Percentiles rank a stretch among this genome's conserved stretches.
Evolutionary conservation across 2,329 filamentous ascomycete species (phyloP).

Genomic region (Trichocomaceae sp.): DNA sequence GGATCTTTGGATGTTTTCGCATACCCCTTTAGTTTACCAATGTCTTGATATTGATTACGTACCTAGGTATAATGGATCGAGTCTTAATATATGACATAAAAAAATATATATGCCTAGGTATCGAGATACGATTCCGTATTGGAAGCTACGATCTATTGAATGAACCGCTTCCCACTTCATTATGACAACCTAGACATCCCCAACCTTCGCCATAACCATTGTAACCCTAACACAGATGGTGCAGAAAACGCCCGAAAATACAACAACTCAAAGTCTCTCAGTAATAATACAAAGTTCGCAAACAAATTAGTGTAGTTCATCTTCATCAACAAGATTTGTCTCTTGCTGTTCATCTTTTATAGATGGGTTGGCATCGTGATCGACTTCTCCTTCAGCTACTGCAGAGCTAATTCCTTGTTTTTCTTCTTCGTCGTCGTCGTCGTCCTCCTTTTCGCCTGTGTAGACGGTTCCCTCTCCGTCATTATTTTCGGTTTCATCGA

Average conservation of each 20-base stretch:
- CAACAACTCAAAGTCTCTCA: not conserved
- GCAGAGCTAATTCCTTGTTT: not conserved
- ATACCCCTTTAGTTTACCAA: not conserved
- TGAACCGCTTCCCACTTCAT: too few relatives aligned
- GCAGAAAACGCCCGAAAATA: not conserved
- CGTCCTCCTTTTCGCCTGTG: not conserved
- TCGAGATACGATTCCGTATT: too few relatives aligned
- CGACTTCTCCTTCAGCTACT: not conserved
- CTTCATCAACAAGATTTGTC: not conserved
- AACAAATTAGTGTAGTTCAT: not conserved
- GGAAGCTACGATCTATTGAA: not conserved
- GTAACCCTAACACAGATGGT: not conserved
- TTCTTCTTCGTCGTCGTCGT: not conserved
- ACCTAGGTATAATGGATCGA: not conserved
- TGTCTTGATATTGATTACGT: not conserved
- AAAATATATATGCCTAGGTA: not conserved
- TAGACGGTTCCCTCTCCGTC: constrained; percentile 2
- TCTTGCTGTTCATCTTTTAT: not conserved
- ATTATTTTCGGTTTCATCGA: not conserved
- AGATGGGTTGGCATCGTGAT: not conserved
- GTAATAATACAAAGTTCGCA: not conserved
- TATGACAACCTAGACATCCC: too few relatives aligned
- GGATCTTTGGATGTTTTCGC: not conserved
- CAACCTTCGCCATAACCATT: not conserved
- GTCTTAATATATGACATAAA: not conserved